A percentile compares a stretch with the other conserved stretches of the same genome.
Conservation (phyloP, 2,329 filamentous ascomycete species). For the Monosporascus sp. region DNA sequence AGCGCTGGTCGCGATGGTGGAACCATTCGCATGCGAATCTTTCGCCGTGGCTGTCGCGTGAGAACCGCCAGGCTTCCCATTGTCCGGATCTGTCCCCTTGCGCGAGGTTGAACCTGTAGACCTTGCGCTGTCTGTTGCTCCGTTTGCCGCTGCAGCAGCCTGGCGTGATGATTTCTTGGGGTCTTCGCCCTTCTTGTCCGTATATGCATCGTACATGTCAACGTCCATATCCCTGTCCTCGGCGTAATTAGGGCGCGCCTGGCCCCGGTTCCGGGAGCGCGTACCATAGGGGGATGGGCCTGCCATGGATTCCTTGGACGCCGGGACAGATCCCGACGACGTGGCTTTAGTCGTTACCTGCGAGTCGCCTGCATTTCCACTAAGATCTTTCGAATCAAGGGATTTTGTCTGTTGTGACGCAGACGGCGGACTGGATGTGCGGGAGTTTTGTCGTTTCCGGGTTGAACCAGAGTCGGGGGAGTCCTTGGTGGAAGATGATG, state of each 20-base stretch:
- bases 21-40: slow-evolving; percentile 20
- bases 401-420: slow-evolving; percentile 17
- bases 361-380: slow-evolving; percentile 30
- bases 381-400: slow-evolving; percentile 18
- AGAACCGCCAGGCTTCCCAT: slow-evolving; percentile 22
- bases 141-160: slow-evolving; percentile 30
- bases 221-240: slow-evolving; percentile 88
- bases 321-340: slow-evolving; percentile 38
- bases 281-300: slow-evolving; percentile 78
- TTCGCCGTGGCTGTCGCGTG: slow-evolving; percentile 13
- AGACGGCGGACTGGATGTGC: slow-evolving; percentile 22
- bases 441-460: slow-evolving; percentile 24
- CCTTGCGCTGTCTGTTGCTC: slow-evolving; percentile 25
- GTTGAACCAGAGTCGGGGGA: slow-evolving; percentile 21
- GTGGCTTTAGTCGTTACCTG: slow-evolving; percentile 45
- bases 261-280: slow-evolving; percentile 83
- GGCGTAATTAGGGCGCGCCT: slow-evolving; percentile 85
- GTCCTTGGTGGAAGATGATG: slow-evolving; percentile 28
- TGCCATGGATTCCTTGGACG: slow-evolving; percentile 44
- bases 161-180: slow-evolving; percentile 52
- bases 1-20: slow-evolving; percentile 14
- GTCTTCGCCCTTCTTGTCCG: slow-evolving; percentile 50
- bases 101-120: slow-evolving; percentile 29
- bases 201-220: slow-evolving; percentile 69
- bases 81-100: slow-evolving; percentile 31